Base-by-base conservation (phyloP, 2,329 filamentous ascomycete species). In the Fusarium sp. region DNA sequence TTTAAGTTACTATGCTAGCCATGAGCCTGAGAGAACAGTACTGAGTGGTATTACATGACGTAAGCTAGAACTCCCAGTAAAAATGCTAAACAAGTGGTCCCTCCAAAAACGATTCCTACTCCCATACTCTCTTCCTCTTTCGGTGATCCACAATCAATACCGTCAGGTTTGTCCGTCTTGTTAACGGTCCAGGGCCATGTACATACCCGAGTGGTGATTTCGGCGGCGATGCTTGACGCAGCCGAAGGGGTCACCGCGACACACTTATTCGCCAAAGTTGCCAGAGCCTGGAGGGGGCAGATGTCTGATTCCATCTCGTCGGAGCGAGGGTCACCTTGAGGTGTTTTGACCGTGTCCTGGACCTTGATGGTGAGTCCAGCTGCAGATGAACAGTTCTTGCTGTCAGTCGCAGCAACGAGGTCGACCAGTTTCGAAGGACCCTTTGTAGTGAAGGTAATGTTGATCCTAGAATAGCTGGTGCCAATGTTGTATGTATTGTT, bases 391-490 rank as follows among this genome's bases (percentile, higher is more conserved):
- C 38, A 64, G 12, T 25, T 38, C 30, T 56, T 46, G 18, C 5
- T 5, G 12, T 14, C 22, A 6, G 45, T 64, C 1, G 30, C 50
- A n/a, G 45, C 30, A 42, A 25, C 38, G 14, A 61, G 50, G 25
- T 64, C 61, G 14, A 56, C 16, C 18, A 34, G 29, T 22, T 38
- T 30, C 18, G 57, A 51, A 24, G 44, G 38, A 6, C 57, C 57
- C 30, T 61, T 61, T 12, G 44, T 56, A 7, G 57, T 64, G 11
- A 61, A 64, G 6, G 44, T 29, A 14, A 61, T 8, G 29, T 6
- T 20, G 16, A 6, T 7, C 10, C 11, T 5, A 30, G 46, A 20
- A 15, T 4, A 6, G 10, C 25, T 32, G n/a, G 5, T n/a, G 5
- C 18, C n/a, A 30, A 29, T 9, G 7, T 3, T 14, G 38, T 44